Evolutionary conservation across 192 early-diverging fungal genomes (phyloP).

Genomic region (Diversispora epigaea): DNA sequence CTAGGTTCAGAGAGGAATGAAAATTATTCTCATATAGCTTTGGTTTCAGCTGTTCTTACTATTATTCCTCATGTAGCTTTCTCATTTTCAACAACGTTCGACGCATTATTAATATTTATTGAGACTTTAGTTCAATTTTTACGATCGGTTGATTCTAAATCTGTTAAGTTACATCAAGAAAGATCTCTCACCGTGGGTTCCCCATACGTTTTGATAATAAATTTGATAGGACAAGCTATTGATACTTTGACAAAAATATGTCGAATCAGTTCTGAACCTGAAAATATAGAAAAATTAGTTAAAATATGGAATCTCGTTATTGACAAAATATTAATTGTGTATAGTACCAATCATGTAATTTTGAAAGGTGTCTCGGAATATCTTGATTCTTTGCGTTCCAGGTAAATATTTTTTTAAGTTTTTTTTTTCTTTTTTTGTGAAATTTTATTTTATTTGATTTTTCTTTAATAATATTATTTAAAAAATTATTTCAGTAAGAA

Average conservation of each 20-base stretch:
- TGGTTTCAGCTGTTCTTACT: conserved; percentile 45
- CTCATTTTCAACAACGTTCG: conserved; percentile 33
- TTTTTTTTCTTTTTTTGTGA: neutral
- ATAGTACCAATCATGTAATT: conserved; percentile 50
- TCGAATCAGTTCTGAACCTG: conserved; percentile 21
- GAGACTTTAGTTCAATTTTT: conserved; percentile 26
- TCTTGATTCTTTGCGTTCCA: conserved; percentile 34
- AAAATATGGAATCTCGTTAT: conserved; percentile 43
- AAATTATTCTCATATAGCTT: conserved; percentile 37
- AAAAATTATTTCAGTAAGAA: neutral
- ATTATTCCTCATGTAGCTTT: conserved; percentile 47
- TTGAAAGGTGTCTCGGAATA: conserved; percentile 48
- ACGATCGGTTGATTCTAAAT: neutral
- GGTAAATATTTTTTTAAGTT: neutral
- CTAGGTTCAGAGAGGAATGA: conserved; percentile 33
- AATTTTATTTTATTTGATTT: neutral
- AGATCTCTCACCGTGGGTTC: conserved; percentile 47
- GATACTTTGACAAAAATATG: conserved; percentile 44
- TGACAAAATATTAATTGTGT: conserved; percentile 41
- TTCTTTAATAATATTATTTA: neutral
- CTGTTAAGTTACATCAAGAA: conserved; percentile 31
- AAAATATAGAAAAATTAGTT: conserved; percentile 31
- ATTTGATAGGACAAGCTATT: conserved; percentile 51
- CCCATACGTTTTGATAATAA: conserved; percentile 44
- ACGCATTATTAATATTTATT: conserved; percentile 36